Evolutionary conservation across 2,329 filamentous ascomycete genomes (phyloP), one percentile per base, ranked within the genome.

Genomic region (Cladobotryum protrusum): DNA sequence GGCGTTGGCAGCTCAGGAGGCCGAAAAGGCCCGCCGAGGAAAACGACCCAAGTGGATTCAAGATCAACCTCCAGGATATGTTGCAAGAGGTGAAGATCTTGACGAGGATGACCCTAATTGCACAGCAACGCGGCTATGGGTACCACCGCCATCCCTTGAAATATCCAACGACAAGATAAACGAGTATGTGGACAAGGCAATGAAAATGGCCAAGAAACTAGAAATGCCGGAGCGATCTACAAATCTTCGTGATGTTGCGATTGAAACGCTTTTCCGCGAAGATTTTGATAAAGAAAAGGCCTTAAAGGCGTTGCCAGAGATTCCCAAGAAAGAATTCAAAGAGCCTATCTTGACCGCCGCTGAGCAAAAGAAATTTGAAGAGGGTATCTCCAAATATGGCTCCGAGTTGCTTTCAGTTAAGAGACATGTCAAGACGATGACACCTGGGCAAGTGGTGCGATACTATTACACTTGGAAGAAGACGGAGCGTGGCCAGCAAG

Each of bases 401-500:
- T 96, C 92, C 0, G 93, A 99, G 68, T 82, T 95, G 60, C 81
- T 89, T 57, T 79, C 80, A 43, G 86, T 97, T 52, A 89, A 85
- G 56, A 84, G 87, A 58, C 87, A 96, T 65, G 88, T 96, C 61
- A 91, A 89, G 67, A 88, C 85, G 0, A 82, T 93, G 58, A 82
- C 81, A 37, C 83, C 90, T 54, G 83, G 85, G 45, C 82, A 89
- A 52, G 86, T 96, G 54, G 89, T 95, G 20, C 87, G 93, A 3
- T 95, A 87, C 64, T 99, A 97, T 69, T 99, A 99, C 66, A 88
- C 88, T 57, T 99, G 93, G 93, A 99, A 99, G 72, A 97, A 97
- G 69, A 89, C 89, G 0, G 79, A 86, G 2, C 83, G 85, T 52
- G 93, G 93, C 37, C 85, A 81, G 63, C 83, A 93, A 59, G 83